These are phyloP conservation scores for Anthracocystis setariae DNA, from an alignment of 1,284 basidiomycete species.

Conservation along the genomic window DNA sequence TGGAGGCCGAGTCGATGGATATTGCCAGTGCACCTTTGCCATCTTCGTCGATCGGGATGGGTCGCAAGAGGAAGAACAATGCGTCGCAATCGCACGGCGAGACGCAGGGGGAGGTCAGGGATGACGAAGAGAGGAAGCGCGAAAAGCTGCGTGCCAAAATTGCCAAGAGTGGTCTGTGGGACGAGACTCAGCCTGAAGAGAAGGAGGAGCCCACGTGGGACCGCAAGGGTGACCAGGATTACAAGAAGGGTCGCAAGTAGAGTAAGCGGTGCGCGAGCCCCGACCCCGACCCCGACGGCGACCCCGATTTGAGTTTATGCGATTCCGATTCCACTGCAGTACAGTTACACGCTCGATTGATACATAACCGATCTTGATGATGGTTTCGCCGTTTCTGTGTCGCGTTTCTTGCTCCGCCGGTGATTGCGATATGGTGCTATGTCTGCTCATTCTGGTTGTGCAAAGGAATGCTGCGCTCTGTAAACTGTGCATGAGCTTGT, in stretches of 20 bases:
- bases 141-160: constrained; percentile 37
- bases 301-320: not conserved
- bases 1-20: constrained; percentile 28
- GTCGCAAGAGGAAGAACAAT: constrained; percentile 30
- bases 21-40: constrained; percentile 36
- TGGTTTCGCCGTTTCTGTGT: too few species aligned
- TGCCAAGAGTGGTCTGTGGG: constrained; percentile 53
- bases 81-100: constrained; percentile 17
- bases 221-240: constrained; percentile 55
- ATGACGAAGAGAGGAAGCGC: constrained; percentile 29
- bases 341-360: not conserved
- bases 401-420: too few species aligned
- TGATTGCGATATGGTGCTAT: too few species aligned
- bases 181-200: constrained; percentile 62
- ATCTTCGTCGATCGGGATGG: constrained; percentile 17
- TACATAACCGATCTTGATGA: not conserved
- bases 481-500: too few species aligned
- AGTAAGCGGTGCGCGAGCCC: too few species aligned
- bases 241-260: constrained; percentile 44
- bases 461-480: too few species aligned
- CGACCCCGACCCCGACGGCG: not conserved
- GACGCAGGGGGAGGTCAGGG: constrained; percentile 4
- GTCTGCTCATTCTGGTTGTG: too few species aligned
- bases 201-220: constrained; percentile 60
- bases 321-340: too few species aligned